Conservation (phyloP, 2,329 filamentous ascomycete genomes). For the Aspergillus spinulosporus region DNA sequence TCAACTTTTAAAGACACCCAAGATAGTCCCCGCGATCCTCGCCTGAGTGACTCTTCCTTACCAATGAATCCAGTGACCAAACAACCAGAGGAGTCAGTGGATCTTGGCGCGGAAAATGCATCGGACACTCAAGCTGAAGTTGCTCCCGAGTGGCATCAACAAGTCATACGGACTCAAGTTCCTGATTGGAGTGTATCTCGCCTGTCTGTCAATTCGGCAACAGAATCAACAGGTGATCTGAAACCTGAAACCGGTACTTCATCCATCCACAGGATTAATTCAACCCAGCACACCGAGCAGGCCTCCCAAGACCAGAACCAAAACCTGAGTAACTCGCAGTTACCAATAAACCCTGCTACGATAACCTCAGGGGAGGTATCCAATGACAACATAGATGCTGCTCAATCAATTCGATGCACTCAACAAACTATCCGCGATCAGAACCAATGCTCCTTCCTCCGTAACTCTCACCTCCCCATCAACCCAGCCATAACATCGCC, state of each 20-base stretch:
- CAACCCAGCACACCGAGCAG: neutral
- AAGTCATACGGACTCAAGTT: constrained; percentile 11
- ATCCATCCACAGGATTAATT: neutral
- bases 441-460: constrained; percentile 4
- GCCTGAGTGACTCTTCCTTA: constrained; percentile 11
- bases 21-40: constrained; percentile 12
- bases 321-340: neutral
- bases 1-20: constrained; percentile 16
- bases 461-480: constrained; percentile 29
- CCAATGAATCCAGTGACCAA: neutral
- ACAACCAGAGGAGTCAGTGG: neutral
- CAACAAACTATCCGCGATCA: neutral
- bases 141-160: neutral
- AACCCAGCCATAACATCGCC: constrained; percentile 24
- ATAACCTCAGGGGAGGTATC: neutral
- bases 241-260: neutral
- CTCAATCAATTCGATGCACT: neutral
- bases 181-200: constrained; percentile 12
- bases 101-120: neutral
- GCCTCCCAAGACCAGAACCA: neutral
- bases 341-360: neutral
- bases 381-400: neutral
- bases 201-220: constrained; percentile 1
- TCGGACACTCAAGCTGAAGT: neutral
- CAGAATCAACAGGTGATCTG: neutral